phyloP scores from a whole-genome alignment of 2,329 filamentous ascomycete genomes.

The Cladorrhinum sp. region DNA sequence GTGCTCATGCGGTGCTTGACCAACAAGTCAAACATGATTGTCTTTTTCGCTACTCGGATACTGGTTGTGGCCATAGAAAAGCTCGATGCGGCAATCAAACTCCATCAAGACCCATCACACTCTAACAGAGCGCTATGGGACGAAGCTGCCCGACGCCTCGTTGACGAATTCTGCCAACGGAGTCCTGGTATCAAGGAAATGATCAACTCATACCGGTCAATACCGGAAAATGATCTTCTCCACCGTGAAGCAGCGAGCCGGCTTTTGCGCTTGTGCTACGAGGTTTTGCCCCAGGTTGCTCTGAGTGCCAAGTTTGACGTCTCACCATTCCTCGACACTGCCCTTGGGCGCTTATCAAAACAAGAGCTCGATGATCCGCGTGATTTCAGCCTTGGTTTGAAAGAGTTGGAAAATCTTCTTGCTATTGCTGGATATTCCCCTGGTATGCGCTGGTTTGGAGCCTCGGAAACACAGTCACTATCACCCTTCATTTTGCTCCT shows the following conservation, averaged over 20 bases:
- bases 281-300: constrained; percentile 73
- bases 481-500: constrained; percentile 73
- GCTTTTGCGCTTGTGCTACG: constrained; percentile 79
- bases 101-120: constrained; percentile 51
- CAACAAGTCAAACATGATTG: constrained; percentile 72
- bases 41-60: constrained; percentile 79
- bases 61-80: constrained; percentile 78
- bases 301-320: constrained; percentile 86
- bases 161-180: constrained; percentile 71
- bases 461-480: constrained; percentile 58
- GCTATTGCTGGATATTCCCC: constrained; percentile 76
- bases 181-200: constrained; percentile 81
- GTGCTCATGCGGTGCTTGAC: constrained; percentile 75
- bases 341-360: constrained; percentile 60
- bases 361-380: constrained; percentile 46
- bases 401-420: constrained; percentile 79
- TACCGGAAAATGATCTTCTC: constrained; percentile 64
- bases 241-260: constrained; percentile 77
- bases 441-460: constrained; percentile 88
- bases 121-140: constrained; percentile 56
- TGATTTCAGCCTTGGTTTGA: constrained; percentile 55
- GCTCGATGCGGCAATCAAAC: constrained; percentile 59
- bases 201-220: constrained; percentile 68
- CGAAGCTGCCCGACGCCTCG: constrained; percentile 64
- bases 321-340: constrained; percentile 68